Evolutionary conservation across 306 rosid species (phyloP).

Genomic region (Arachis hypogaea): DNA sequence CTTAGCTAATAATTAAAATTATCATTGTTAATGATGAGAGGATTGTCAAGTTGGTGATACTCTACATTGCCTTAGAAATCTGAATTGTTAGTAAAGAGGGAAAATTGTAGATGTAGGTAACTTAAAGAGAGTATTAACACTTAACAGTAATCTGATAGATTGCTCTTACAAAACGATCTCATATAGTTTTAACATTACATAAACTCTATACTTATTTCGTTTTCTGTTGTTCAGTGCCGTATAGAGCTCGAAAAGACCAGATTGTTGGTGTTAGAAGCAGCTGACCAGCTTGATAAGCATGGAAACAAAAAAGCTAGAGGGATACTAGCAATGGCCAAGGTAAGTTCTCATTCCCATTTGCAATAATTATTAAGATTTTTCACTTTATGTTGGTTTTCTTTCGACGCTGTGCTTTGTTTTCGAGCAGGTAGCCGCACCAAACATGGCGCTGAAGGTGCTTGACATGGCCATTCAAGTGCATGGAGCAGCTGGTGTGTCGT

Average conservation of each 20-base stretch:
- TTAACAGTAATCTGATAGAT: too few relatives aligned
- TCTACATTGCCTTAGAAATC: too few relatives aligned
- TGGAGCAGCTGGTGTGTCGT: constrained; percentile 85
- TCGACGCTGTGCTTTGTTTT: constrained; percentile 2
- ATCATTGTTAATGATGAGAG: too few relatives aligned
- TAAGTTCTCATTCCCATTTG: constrained; percentile 36
- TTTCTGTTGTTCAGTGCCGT: constrained; percentile 68
- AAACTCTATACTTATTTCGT: constrained; percentile 6
- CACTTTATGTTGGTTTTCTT: constrained; percentile 28
- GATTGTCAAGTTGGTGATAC: too few relatives aligned
- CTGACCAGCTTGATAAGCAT: constrained; percentile 84
- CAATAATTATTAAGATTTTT: constrained; percentile 25
- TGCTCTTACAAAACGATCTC: neutral
- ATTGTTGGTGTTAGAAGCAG: constrained; percentile 91
- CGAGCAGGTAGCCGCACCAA: constrained; percentile 89
- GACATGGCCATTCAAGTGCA: constrained; percentile 99
- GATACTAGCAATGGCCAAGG: constrained; percentile 94
- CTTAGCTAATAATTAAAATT: too few relatives aligned
- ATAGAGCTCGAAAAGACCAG: constrained; percentile 81
- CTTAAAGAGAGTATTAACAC: too few relatives aligned
- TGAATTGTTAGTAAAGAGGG: too few relatives aligned
- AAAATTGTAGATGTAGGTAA: too few relatives aligned
- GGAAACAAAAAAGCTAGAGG: constrained; percentile 93
- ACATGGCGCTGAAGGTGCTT: constrained; percentile 84
- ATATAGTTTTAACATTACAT: neutral